These are phyloP conservation scores for Friedmanniomyces endolithicus DNA, from an alignment of 495 filamentous ascomycete genomes.

Conservation along the genomic window DNA sequence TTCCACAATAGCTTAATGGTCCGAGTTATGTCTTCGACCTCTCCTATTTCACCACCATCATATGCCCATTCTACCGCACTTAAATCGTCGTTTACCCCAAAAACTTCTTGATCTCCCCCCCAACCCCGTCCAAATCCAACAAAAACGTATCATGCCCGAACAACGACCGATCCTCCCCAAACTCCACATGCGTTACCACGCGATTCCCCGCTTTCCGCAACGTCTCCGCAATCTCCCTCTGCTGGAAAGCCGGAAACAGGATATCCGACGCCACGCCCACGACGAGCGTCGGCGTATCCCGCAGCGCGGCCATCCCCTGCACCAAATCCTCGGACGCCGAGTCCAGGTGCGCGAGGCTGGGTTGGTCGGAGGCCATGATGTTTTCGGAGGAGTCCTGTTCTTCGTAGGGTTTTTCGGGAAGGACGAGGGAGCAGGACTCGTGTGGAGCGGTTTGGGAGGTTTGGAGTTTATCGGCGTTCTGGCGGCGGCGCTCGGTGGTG, in stretches of 20 bases:
- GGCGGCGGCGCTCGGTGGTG: conserved; percentile 37
- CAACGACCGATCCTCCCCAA: conserved; percentile 80
- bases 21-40: no score
- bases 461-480: conserved; percentile 38
- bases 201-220: conserved; percentile 63
- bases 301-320: conserved; percentile 54
- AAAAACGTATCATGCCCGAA: conserved; percentile 98
- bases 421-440: conserved; percentile 61
- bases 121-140: conserved; percentile 82
- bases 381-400: conserved; percentile 48
- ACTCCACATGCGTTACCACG: conserved; percentile 71
- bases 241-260: conserved; percentile 96
- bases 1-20: no score
- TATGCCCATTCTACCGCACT: no score
- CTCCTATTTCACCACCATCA: no score
- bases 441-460: conserved; percentile 2
- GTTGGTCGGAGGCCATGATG: conserved; percentile 16
- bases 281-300: conserved; percentile 62
- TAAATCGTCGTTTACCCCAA: no score
- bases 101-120: conserved; percentile 68
- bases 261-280: conserved; percentile 95
- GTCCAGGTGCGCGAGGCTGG: neutral
- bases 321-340: conserved; percentile 65
- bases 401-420: conserved; percentile 75
- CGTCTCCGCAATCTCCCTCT: conserved; percentile 83